Conservation (phyloP, 345 rosid species). For the Adansonia digitata region DNA sequence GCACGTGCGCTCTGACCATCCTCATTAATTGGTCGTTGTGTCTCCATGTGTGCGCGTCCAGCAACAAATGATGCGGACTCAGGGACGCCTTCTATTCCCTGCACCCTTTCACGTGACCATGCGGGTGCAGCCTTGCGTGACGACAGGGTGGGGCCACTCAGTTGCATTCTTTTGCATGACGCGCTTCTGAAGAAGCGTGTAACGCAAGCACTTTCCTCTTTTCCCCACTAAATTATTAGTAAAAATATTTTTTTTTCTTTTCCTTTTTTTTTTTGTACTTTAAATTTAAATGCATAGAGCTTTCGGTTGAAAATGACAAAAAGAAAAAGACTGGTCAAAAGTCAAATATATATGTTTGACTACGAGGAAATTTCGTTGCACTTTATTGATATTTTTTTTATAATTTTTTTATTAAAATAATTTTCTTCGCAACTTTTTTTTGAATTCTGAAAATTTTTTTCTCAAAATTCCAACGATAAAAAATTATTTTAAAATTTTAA, state of each 20-base stretch:
- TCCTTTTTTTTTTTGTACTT: not conserved
- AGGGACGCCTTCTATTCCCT: not conserved
- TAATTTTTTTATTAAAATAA: too few species aligned
- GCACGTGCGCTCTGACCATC: slow-evolving; percentile 9
- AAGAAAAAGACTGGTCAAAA: not conserved
- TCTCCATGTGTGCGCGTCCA: slow-evolving; percentile 9
- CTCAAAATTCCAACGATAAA: too few species aligned
- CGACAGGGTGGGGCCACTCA: not conserved
- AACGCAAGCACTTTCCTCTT: not conserved
- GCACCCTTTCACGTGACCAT: slow-evolving; percentile 25
- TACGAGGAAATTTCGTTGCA: not conserved
- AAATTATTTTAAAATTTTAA: too few species aligned
- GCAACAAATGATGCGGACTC: slow-evolving; percentile 18
- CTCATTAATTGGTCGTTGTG: not conserved
- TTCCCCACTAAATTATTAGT: too few species aligned
- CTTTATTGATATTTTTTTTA: too few species aligned
- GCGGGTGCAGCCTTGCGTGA: slow-evolving; percentile 19
- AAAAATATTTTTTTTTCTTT: too few species aligned
- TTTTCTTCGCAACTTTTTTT: too few species aligned
- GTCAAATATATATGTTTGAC: not conserved
- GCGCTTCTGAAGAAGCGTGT: not conserved
- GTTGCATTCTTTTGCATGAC: not conserved
- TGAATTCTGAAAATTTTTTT: too few species aligned
- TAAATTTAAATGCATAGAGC: not conserved
- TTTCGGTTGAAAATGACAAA: not conserved